phyloP scores from a whole-genome alignment of 2,329 filamentous ascomycete species.

The Sarocladium strictum region DNA sequence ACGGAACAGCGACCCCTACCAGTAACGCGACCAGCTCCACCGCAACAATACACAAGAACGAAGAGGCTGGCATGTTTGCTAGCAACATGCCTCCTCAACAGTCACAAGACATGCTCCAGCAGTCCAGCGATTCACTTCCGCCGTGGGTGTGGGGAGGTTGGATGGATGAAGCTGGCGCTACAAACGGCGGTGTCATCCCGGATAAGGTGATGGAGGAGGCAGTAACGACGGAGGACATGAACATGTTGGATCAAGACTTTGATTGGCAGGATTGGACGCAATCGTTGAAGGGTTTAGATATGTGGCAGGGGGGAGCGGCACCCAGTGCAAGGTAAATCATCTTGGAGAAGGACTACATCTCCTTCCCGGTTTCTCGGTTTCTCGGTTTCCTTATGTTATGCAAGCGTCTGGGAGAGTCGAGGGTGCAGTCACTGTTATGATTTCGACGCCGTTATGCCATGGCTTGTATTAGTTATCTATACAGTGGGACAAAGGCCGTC shows the following conservation, averaged over 20 bases:
- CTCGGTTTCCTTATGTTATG: too few species aligned
- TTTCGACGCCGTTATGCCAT: too few species aligned
- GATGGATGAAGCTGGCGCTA: conserved; percentile 13
- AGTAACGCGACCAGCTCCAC: background rate
- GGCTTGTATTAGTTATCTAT: background rate
- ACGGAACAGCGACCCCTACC: background rate
- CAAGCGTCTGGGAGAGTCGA: too few species aligned
- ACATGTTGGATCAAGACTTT: conserved; percentile 37
- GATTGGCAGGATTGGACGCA: conserved; percentile 45
- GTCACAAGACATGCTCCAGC: background rate
- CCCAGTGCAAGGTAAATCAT: background rate
- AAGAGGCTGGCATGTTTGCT: background rate
- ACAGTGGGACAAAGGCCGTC: background rate
- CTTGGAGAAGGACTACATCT: too few species aligned
- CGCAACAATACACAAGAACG: background rate
- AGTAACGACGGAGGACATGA: conserved; percentile 19
- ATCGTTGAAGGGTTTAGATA: conserved; percentile 15
- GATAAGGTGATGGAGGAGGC: conserved; percentile 20
- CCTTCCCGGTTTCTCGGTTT: too few species aligned
- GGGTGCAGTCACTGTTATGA: too few species aligned
- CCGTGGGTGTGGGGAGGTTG: conserved; percentile 36
- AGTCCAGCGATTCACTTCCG: conserved; percentile 19
- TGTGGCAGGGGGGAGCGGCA: conserved; percentile 3
- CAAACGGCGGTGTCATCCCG: background rate
- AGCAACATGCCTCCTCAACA: conserved; percentile 14